Evolutionary conservation across 2,329 filamentous ascomycete species (phyloP).

Genomic region (Phialocephala sp.): DNA sequence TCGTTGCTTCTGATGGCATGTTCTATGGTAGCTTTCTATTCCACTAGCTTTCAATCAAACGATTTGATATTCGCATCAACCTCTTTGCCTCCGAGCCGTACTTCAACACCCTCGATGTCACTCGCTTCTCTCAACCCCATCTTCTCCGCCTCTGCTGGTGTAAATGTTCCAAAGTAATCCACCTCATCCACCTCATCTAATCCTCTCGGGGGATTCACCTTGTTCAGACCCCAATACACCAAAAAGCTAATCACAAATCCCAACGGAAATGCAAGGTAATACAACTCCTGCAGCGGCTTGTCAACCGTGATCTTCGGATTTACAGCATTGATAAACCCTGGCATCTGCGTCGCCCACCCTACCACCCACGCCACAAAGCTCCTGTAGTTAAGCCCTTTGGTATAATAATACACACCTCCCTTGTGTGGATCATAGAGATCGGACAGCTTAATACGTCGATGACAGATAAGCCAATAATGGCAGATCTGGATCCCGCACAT

Average conservation of each 20-base stretch:
- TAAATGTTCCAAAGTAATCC: constrained; percentile 46
- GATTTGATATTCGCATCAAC: not conserved
- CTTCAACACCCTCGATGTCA: constrained; percentile 17
- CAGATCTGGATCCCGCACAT: constrained; percentile 58
- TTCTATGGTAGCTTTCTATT: not conserved
- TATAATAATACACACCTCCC: constrained; percentile 51
- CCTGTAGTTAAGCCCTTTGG: constrained; percentile 51
- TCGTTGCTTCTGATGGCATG: not conserved
- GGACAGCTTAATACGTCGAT: constrained; percentile 47
- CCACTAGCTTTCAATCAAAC: not conserved
- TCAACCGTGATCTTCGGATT: constrained; percentile 35
- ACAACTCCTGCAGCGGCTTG: constrained; percentile 46
- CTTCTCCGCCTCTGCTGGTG: constrained; percentile 22
- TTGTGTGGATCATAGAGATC: constrained; percentile 49
- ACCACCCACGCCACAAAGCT: constrained; percentile 48
- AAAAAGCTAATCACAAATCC: constrained; percentile 49
- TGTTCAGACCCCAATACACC: constrained; percentile 43
- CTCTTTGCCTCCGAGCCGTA: not conserved
- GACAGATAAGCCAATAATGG: constrained; percentile 60
- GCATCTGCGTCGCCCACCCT: constrained; percentile 41
- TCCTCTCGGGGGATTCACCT: constrained; percentile 42
- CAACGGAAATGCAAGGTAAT: constrained; percentile 50
- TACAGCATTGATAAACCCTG: constrained; percentile 40
- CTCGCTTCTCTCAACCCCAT: constrained; percentile 20
- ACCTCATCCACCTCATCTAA: constrained; percentile 42